Evolutionary conservation across 129 eudicot genomes (phyloP).

Genomic region (Artemisia tridentata): DNA sequence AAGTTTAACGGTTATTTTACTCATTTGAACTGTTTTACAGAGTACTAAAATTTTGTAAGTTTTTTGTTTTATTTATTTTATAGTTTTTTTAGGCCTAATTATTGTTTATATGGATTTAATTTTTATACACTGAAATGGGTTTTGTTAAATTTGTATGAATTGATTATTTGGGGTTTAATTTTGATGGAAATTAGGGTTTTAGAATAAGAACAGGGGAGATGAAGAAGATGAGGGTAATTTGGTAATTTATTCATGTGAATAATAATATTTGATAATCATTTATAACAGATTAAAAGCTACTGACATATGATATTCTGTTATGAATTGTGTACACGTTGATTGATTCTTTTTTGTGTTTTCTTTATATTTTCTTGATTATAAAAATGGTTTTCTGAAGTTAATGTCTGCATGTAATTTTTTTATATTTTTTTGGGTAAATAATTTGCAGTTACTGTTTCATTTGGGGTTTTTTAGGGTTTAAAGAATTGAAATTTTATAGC

Average conservation of each 20-base stretch:
- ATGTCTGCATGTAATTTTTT: slow-evolving; percentile 14
- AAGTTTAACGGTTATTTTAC: not conserved
- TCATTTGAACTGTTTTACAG: not conserved
- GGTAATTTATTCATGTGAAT: slow-evolving; percentile 39
- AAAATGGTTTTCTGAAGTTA: slow-evolving; percentile 37
- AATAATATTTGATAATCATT: slow-evolving; percentile 32
- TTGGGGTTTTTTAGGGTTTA: slow-evolving; percentile 20
- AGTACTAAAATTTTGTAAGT: slow-evolving; percentile 2
- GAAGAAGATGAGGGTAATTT: slow-evolving; percentile 50
- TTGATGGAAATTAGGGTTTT: slow-evolving; percentile 22
- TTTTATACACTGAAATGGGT: not conserved
- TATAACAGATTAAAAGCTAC: slow-evolving; percentile 33
- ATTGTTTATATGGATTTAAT: not conserved
- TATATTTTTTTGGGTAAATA: not conserved
- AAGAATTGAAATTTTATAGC: not conserved
- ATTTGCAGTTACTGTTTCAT: slow-evolving; percentile 18
- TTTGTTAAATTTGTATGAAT: not conserved
- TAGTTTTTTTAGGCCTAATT: slow-evolving; percentile 7
- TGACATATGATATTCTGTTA: slow-evolving; percentile 43
- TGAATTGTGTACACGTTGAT: slow-evolving; percentile 49
- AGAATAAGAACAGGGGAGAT: not conserved
- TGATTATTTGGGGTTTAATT: not conserved
- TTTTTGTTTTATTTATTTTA: not conserved
- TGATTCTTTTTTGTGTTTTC: slow-evolving; percentile 39
- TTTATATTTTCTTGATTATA: slow-evolving; percentile 24